A percentile compares a stretch with the other conserved stretches of the same genome.
Conservation (phyloP, 164 flowering plant species). For the Stephania cephalantha region DNA sequence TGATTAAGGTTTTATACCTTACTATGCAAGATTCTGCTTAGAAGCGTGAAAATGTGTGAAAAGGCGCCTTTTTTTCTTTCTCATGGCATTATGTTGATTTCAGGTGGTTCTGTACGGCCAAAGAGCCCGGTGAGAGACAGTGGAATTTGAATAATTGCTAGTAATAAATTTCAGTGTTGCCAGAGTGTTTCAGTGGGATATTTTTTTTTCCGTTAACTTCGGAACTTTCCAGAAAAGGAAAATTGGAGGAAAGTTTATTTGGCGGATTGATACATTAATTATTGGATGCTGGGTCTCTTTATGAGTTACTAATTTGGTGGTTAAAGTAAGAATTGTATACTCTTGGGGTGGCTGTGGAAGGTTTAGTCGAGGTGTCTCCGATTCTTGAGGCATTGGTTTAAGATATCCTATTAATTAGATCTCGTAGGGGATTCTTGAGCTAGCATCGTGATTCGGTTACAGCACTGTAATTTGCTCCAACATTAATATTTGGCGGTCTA, state of each 20-base stretch:
- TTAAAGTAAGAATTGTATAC: not conserved
- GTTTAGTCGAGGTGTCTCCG: not conserved
- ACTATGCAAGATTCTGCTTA: not conserved
- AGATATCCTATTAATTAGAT: not conserved
- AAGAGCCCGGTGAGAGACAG: not conserved
- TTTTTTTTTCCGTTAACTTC: not conserved
- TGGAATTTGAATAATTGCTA: not conserved
- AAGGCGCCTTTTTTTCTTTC: not conserved
- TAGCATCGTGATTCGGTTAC: not conserved
- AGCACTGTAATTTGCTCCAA: constrained; percentile 3
- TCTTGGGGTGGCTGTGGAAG: not conserved
- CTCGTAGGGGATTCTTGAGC: not conserved
- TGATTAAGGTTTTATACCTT: not conserved
- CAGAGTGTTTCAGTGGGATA: not conserved
- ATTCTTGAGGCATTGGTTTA: not conserved
- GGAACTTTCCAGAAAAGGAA: not conserved
- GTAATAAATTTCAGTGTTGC: not conserved
- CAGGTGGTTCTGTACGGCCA: not conserved
- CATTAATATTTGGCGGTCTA: constrained; percentile 8
- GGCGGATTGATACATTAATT: not conserved
- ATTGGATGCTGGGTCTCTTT: not conserved
- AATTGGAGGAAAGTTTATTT: not conserved
- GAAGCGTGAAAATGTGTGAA: not conserved
- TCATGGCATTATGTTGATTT: not conserved
- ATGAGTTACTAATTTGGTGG: not conserved